phyloP scores from a whole-genome alignment of 2,329 filamentous ascomycete species.

The Apiospora aurea region DNA sequence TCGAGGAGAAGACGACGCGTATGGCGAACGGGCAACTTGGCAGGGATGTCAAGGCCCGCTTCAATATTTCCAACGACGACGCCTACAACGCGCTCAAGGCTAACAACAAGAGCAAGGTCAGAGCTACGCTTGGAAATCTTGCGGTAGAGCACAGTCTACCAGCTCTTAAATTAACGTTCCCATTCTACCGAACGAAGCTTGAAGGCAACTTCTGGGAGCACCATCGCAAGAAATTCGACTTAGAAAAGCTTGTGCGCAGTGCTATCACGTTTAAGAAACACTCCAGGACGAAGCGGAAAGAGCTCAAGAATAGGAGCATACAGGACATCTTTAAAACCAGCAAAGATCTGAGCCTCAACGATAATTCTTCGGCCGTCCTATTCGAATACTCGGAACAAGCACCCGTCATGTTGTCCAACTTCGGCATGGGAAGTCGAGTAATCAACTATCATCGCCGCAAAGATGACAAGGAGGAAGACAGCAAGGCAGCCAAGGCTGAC shows the following conservation, averaged over 20 bases:
- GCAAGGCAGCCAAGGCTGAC: constrained; percentile 79
- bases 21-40: constrained; percentile 74
- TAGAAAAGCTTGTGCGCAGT: constrained; percentile 59
- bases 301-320: constrained; percentile 79
- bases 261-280: constrained; percentile 53
- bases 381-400: constrained; percentile 97
- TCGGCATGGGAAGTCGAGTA: constrained; percentile 94
- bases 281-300: constrained; percentile 79
- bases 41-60: constrained; percentile 78
- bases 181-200: constrained; percentile 92
- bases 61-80: constrained; percentile 96
- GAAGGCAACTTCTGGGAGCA: constrained; percentile 73
- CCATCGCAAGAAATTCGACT: constrained; percentile 72
- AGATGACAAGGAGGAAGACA: constrained; percentile 71
- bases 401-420: constrained; percentile 90
- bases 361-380: constrained; percentile 87
- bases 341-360: constrained; percentile 83
- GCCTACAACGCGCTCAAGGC: constrained; percentile 96
- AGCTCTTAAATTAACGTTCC: constrained; percentile 89
- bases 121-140: constrained; percentile 88
- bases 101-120: constrained; percentile 95
- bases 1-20: constrained; percentile 66
- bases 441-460: constrained; percentile 97
- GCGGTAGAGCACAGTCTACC: constrained; percentile 95
- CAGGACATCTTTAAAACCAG: constrained; percentile 81